phyloP scores from a whole-genome alignment of 768 basidiomycete genomes.

The Mycena amicta region DNA sequence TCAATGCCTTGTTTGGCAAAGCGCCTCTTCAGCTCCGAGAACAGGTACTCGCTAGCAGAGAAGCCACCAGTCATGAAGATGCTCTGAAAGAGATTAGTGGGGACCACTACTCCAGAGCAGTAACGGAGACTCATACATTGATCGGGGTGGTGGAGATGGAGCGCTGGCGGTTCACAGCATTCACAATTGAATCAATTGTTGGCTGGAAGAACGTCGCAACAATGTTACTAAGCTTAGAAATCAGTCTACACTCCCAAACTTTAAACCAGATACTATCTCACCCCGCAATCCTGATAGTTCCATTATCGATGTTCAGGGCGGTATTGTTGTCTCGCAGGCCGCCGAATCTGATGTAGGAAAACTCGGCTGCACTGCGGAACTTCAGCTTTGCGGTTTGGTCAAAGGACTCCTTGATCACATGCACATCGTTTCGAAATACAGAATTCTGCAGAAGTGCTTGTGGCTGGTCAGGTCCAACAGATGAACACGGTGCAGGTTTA shows the following conservation, averaged over 20 bases:
- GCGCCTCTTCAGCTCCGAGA: constrained; percentile 40
- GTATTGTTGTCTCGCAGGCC: constrained; percentile 43
- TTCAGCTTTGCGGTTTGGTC: constrained; percentile 50
- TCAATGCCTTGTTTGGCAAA: constrained; percentile 41
- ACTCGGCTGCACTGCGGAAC: constrained; percentile 41
- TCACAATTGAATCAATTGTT: constrained; percentile 37
- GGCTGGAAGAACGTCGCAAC: constrained; percentile 44
- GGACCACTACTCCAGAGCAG: neutral
- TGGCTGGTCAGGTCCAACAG: constrained; percentile 26
- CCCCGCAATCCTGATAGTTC: constrained; percentile 48
- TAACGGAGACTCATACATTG: constrained; percentile 26
- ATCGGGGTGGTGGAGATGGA: constrained; percentile 31
- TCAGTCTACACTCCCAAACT: too few species aligned
- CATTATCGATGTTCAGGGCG: constrained; percentile 43
- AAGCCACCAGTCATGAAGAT: constrained; percentile 61
- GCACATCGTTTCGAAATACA: constrained; percentile 43
- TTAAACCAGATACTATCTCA: neutral
- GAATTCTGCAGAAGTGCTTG: constrained; percentile 39
- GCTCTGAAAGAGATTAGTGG: constrained; percentile 30
- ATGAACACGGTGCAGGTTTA: constrained; percentile 20
- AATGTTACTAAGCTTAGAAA: constrained; percentile 29
- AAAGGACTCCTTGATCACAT: constrained; percentile 44
- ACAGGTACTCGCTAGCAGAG: constrained; percentile 60
- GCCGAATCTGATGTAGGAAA: constrained; percentile 53
- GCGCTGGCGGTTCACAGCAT: constrained; percentile 33